These are phyloP conservation scores for Alternaria ventricosa DNA, from an alignment of 2,329 filamentous ascomycete species.

Conservation along the genomic window DNA sequence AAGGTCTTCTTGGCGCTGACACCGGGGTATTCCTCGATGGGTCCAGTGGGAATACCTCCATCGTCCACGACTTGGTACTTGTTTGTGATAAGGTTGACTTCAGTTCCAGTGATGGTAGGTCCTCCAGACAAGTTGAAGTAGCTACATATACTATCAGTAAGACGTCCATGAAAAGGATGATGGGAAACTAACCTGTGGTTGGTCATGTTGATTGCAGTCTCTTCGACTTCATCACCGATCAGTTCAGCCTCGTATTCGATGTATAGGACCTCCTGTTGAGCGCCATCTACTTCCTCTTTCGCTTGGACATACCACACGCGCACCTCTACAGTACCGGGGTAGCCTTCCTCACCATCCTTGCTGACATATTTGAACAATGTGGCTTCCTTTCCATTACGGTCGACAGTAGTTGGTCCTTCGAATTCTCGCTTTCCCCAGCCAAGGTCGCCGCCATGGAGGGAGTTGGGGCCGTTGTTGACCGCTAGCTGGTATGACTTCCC, in stretches of 20 bases:
- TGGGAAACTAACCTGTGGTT: conserved; percentile 78
- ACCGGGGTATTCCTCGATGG: conserved; percentile 68
- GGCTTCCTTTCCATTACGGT: conserved; percentile 55
- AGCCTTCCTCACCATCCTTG: conserved; percentile 85
- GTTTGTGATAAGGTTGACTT: conserved; percentile 64
- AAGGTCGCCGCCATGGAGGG: conserved; percentile 59
- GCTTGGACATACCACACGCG: conserved; percentile 80
- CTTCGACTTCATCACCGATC: conserved; percentile 74
- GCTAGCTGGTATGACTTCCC: conserved; percentile 71
- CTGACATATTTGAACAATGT: conserved; percentile 64
- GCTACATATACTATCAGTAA: conserved; percentile 44
- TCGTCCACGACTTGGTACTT: conserved; percentile 77
- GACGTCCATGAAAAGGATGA: background rate
- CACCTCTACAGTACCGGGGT: conserved; percentile 82
- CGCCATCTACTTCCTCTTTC: conserved; percentile 67
- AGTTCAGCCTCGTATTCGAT: conserved; percentile 92
- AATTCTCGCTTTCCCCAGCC: conserved; percentile 87
- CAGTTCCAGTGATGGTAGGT: conserved; percentile 67
- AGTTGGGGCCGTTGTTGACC: conserved; percentile 79
- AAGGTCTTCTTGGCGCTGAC: conserved; percentile 73
- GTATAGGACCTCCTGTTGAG: conserved; percentile 73
- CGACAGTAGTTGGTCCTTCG: conserved; percentile 70
- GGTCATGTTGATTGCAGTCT: conserved; percentile 91
- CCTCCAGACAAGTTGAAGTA: conserved; percentile 71
- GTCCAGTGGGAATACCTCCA: conserved; percentile 75